phyloP scores from a whole-genome alignment of 805 yeast genomes.

The Candida argentea region DNA sequence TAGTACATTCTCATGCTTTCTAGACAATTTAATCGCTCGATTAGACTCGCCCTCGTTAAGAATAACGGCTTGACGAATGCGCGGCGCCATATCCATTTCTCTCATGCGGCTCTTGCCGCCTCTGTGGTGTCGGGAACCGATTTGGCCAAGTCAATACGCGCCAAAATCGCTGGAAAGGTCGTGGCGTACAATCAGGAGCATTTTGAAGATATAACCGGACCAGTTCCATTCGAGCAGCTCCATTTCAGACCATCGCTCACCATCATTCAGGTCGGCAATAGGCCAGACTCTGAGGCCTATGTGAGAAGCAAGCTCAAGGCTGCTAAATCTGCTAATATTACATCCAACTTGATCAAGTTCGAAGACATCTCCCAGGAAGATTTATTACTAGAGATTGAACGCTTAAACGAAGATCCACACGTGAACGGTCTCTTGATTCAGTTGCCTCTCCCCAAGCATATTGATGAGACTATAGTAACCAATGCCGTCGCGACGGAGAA shows the following conservation, averaged over 20 bases:
- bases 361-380: conserved; percentile 52
- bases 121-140: conserved; percentile 32
- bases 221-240: conserved; percentile 17
- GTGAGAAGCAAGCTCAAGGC: conserved; percentile 89
- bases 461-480: conserved; percentile 73
- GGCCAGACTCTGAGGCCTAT: conserved; percentile 88
- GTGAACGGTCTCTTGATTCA: conserved; percentile 87
- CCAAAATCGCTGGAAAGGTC: conserved; percentile 30
- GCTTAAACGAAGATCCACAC: conserved; percentile 59
- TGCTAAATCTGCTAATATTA: conserved; percentile 72
- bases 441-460: conserved; percentile 75
- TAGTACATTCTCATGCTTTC: no score
- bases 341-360: conserved; percentile 54
- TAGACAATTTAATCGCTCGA: no score
- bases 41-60: no score
- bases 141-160: conserved; percentile 28
- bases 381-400: conserved; percentile 47
- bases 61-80: no score
- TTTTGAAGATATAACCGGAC: conserved; percentile 10
- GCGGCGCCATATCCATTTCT: conserved; percentile 4
- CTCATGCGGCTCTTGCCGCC: conserved; percentile 16
- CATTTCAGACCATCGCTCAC: conserved; percentile 65
- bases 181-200: conserved; percentile 24
- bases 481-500: conserved; percentile 71
- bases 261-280: conserved; percentile 80